phyloP scores from a whole-genome alignment of 106 monocot genomes.

The Hemerocallis citrina region DNA sequence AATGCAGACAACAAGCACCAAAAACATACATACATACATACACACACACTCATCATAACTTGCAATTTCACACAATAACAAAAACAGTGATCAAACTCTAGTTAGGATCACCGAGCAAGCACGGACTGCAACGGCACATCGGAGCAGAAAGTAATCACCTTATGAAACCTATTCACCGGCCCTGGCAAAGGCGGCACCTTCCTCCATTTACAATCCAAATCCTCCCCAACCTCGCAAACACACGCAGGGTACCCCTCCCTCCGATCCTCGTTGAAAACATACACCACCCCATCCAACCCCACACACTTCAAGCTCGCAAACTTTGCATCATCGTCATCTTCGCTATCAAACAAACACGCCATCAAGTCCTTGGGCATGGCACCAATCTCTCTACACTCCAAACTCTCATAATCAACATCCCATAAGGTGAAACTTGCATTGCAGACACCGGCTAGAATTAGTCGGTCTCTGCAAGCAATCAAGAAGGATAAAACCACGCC shows the following conservation, averaged over 20 bases:
- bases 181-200: conserved; percentile 32
- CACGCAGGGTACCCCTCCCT: conserved; percentile 45
- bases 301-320: conserved; percentile 59
- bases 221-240: conserved; percentile 28
- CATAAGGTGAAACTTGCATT: conserved; percentile 23
- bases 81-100: no score
- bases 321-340: conserved; percentile 29
- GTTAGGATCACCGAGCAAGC: no score
- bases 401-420: conserved; percentile 19
- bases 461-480: conserved; percentile 20
- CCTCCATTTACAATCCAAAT: conserved; percentile 27
- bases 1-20: no score
- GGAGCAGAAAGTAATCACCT: conserved; percentile 50
- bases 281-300: conserved; percentile 42
- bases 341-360: conserved; percentile 26
- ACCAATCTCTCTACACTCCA: conserved; percentile 17
- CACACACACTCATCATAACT: no score
- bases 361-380: conserved; percentile 38
- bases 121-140: conserved; percentile 19
- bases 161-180: conserved; percentile 38
- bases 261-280: conserved; percentile 54
- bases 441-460: conserved; percentile 47
- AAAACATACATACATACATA: no score
- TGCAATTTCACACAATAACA: no score
- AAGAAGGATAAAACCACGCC: conserved; percentile 30